Conservation (phyloP, 2,329 filamentous ascomycete species). For the Lasiodiplodia theobromae region DNA sequence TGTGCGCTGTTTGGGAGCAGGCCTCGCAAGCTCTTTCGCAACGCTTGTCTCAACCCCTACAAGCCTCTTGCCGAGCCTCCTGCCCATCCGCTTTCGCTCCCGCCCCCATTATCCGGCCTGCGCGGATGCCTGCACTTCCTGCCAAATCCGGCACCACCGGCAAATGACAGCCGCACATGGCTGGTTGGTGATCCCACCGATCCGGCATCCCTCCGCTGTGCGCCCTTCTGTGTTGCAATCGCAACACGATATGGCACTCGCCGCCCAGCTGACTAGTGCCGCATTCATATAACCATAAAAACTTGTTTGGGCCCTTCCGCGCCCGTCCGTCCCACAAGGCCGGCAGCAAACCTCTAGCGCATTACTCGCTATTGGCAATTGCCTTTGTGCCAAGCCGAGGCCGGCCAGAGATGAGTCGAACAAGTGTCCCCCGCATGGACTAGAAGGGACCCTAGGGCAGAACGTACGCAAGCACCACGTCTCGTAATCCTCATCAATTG, state of each 20-base stretch:
- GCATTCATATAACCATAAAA: constrained; percentile 25
- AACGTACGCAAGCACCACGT: not conserved
- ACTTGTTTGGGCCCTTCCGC: constrained; percentile 16
- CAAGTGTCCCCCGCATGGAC: constrained; percentile 6
- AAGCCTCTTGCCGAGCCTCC: constrained; percentile 13
- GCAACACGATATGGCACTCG: constrained; percentile 11
- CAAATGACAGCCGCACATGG: not conserved
- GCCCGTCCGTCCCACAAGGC: constrained; percentile 11
- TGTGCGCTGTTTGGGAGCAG: constrained; percentile 5
- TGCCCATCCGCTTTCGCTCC: not conserved
- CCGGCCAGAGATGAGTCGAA: not conserved
- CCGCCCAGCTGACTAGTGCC: constrained; percentile 17
- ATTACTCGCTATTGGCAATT: constrained; percentile 25
- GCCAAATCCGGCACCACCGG: not conserved
- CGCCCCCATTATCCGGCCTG: not conserved
- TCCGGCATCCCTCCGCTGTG: not conserved
- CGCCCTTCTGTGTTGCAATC: constrained; percentile 12
- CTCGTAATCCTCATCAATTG: constrained; percentile 14
- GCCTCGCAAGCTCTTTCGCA: constrained; percentile 29
- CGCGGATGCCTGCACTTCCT: not conserved
- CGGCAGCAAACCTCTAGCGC: constrained; percentile 12
- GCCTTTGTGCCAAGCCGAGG: not conserved
- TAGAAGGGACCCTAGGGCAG: not conserved
- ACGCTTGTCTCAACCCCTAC: constrained; percentile 27
- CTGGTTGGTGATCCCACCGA: not conserved